phyloP scores from a whole-genome alignment of 1,139 yeast species.

The Chernovozyma aurita region DNA sequence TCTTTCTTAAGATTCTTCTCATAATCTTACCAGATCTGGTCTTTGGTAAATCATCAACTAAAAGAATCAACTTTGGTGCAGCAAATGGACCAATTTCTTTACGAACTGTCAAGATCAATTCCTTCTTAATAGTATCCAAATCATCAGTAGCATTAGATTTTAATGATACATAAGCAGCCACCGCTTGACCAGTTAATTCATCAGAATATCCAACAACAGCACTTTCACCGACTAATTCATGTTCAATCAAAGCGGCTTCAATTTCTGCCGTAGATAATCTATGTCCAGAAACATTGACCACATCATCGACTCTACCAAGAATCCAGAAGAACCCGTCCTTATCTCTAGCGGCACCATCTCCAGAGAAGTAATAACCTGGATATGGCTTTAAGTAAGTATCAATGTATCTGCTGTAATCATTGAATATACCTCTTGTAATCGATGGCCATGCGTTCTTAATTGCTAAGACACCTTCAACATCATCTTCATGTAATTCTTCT shows the following conservation, averaged over 20 bases:
- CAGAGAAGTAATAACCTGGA: constrained; percentile 67
- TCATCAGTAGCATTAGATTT: constrained; percentile 42
- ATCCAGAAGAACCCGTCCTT: constrained; percentile 77
- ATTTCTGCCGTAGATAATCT: constrained; percentile 79
- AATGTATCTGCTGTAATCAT: constrained; percentile 60
- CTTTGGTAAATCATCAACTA: constrained; percentile 77
- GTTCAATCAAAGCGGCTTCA: constrained; percentile 74
- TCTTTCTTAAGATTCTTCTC: constrained; percentile 79
- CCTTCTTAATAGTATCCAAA: constrained; percentile 57
- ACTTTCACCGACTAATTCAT: constrained; percentile 64
- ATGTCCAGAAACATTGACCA: constrained; percentile 78
- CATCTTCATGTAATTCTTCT: constrained; percentile 54
- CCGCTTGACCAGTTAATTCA: constrained; percentile 80
- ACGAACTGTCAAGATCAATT: constrained; percentile 66
- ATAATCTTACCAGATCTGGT: constrained; percentile 81
- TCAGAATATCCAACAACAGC: constrained; percentile 82
- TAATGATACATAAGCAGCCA: constrained; percentile 73
- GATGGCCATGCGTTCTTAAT: constrained; percentile 76
- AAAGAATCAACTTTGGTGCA: constrained; percentile 67
- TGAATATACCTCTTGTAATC: constrained; percentile 71
- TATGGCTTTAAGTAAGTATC: constrained; percentile 73
- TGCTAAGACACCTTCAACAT: constrained; percentile 73
- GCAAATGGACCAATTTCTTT: constrained; percentile 84
- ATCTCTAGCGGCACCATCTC: constrained; percentile 83
- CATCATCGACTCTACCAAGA: constrained; percentile 79